Conservation (phyloP, 2,329 filamentous ascomycete species). For the Aspergillus tamarii region DNA sequence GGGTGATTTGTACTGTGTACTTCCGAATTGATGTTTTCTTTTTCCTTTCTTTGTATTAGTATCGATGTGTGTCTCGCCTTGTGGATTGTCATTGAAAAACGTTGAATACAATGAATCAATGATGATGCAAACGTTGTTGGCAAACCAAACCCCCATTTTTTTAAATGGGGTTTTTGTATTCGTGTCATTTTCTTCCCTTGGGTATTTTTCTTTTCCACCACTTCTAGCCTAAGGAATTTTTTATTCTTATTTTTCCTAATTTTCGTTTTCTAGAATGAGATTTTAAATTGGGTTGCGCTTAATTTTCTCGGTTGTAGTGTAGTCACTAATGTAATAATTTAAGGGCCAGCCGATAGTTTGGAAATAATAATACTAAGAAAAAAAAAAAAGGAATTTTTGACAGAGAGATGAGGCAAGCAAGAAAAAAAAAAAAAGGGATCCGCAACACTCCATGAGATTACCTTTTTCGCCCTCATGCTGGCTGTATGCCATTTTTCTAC, state of each 20-base stretch:
- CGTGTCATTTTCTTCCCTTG: background rate
- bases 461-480: slow-evolving; percentile 28
- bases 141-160: background rate
- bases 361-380: background rate
- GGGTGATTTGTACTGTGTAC: background rate
- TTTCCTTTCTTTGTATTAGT: slow-evolving; percentile 7
- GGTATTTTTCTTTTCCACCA: background rate
- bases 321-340: background rate
- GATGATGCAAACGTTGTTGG: slow-evolving; percentile 9
- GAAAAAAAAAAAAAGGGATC: slow-evolving; percentile 19
- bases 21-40: slow-evolving; percentile 1
- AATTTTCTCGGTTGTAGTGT: slow-evolving; percentile 1
- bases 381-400: background rate
- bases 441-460: slow-evolving; percentile 25
- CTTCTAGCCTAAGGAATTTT: background rate
- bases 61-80: slow-evolving; percentile 1
- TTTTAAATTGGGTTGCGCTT: background rate
- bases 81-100: background rate
- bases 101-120: background rate
- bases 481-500: slow-evolving; percentile 22
- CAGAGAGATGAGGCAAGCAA: background rate
- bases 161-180: background rate
- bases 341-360: background rate
- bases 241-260: background rate
- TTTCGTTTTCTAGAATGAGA: background rate